A percentile compares a stretch with the other conserved stretches of the same genome.
Evolutionary conservation across 306 rosid species (phyloP).

Genomic region (Arachis stenosperma): DNA sequence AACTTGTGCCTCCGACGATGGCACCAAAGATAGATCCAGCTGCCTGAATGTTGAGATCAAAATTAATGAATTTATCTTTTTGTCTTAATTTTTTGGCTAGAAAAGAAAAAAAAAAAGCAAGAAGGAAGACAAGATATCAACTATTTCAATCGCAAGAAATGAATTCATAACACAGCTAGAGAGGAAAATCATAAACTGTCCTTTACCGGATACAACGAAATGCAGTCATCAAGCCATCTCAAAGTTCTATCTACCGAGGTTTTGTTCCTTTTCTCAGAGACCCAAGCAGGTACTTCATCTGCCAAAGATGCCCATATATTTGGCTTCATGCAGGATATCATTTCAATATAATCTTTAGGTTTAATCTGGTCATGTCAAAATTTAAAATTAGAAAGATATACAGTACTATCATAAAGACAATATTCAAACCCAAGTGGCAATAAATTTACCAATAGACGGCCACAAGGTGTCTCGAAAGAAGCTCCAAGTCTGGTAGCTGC

Average conservation of each 20-base stretch:
- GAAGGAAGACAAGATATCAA: conserved; percentile 17
- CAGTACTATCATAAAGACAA: neutral
- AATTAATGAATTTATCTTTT: neutral
- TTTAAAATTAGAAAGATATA: conserved; percentile 25
- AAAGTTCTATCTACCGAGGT: conserved; percentile 89
- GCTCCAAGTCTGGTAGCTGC: conserved; percentile 69
- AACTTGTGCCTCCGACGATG: conserved; percentile 79
- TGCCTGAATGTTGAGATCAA: conserved; percentile 55
- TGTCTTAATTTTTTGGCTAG: neutral
- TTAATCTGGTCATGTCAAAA: conserved; percentile 61
- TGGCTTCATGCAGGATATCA: conserved; percentile 77
- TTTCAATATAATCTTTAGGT: conserved; percentile 75
- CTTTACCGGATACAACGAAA: conserved; percentile 61
- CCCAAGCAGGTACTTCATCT: conserved; percentile 96
- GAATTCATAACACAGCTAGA: conserved; percentile 15
- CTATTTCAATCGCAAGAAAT: neutral
- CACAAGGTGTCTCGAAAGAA: conserved; percentile 85
- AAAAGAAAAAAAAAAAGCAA: conserved; percentile 9
- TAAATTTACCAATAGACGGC: conserved; percentile 73
- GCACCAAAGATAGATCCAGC: conserved; percentile 83
- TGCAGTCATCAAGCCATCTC: conserved; percentile 93
- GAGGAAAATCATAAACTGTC: conserved; percentile 27
- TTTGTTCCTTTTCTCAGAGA: conserved; percentile 73
- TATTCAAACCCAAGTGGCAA: conserved; percentile 2
- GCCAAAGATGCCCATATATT: conserved; percentile 88